These are phyloP conservation scores for Paraglomus occultum DNA, from an alignment of 192 early-diverging fungal species.

Conservation along the genomic window DNA sequence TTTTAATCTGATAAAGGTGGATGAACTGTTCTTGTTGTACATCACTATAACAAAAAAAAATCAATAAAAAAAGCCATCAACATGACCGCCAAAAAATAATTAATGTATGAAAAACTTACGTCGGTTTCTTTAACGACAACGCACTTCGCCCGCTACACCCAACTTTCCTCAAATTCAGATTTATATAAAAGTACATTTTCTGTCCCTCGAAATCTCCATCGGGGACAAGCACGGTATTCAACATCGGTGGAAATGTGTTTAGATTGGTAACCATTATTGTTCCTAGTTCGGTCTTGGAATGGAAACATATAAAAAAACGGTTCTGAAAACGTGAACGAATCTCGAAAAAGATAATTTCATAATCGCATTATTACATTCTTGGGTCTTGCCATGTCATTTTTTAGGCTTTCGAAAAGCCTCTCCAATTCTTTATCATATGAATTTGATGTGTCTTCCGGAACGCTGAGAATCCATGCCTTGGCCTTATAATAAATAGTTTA, in stretches of 20 bases:
- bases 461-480: conserved; percentile 38
- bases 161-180: conserved; percentile 41
- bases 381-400: conserved; percentile 28
- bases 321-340: neutral
- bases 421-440: conserved; percentile 34
- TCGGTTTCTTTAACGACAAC: conserved; percentile 38
- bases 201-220: conserved; percentile 45
- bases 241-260: conserved; percentile 38
- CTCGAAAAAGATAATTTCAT: neutral
- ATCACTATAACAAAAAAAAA: conserved; percentile 28
- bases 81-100: neutral
- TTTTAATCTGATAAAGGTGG: conserved; percentile 35
- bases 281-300: conserved; percentile 39
- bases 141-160: conserved; percentile 43
- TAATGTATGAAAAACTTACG: conserved; percentile 27
- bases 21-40: conserved; percentile 43
- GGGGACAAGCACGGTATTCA: conserved; percentile 43
- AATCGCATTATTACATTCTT: conserved; percentile 37
- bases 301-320: neutral
- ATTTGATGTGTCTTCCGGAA: conserved; percentile 34
- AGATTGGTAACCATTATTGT: conserved; percentile 41
- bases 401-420: conserved; percentile 27
- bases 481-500: conserved; percentile 27
- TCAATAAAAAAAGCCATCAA: neutral
- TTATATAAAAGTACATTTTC: conserved; percentile 38